Evolutionary conservation across 1,284 basidiomycete species (phyloP).

Genomic region (Trametes polyzona): DNA sequence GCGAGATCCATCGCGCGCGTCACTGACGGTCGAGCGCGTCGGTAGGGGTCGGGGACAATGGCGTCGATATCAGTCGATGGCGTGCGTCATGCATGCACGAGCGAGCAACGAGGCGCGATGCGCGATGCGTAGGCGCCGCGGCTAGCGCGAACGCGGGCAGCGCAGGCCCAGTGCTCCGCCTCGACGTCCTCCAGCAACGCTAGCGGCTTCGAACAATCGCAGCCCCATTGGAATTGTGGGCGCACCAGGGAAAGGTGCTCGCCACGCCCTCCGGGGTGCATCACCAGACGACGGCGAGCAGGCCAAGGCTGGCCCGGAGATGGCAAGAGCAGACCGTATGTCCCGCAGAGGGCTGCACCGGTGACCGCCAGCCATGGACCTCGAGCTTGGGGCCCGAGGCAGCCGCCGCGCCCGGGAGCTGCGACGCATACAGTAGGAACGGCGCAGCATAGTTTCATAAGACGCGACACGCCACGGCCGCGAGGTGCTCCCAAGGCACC

Average conservation of each 20-base stretch:
- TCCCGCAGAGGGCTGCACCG: neutral
- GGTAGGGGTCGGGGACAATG: no score
- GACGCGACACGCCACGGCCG: constrained; percentile 14
- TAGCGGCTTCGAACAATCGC: no score
- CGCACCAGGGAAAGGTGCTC: neutral
- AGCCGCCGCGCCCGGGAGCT: constrained; percentile 5
- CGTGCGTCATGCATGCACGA: no score
- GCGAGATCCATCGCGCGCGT: constrained; percentile 12
- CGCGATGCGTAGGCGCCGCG: constrained; percentile 3
- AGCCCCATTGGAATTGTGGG: constrained; percentile 9
- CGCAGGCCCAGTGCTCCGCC: constrained; percentile 1
- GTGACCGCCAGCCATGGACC: no score
- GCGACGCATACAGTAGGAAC: no score
- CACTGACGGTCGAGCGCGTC: no score
- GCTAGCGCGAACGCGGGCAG: constrained; percentile 11
- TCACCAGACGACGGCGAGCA: constrained; percentile 4
- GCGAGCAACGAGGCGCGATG: constrained; percentile 4
- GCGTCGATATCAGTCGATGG: no score
- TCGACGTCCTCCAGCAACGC: no score
- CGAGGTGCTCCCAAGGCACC: constrained; percentile 21
- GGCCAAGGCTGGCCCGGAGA: neutral
- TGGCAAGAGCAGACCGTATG: constrained; percentile 10
- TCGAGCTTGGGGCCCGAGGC: no score
- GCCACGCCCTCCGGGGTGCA: constrained; percentile 5
- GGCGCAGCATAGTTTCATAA: constrained; percentile 25